Base-by-base conservation (phyloP, 2,329 filamentous ascomycete genomes). In the Pyricularia pennisetigena region DNA sequence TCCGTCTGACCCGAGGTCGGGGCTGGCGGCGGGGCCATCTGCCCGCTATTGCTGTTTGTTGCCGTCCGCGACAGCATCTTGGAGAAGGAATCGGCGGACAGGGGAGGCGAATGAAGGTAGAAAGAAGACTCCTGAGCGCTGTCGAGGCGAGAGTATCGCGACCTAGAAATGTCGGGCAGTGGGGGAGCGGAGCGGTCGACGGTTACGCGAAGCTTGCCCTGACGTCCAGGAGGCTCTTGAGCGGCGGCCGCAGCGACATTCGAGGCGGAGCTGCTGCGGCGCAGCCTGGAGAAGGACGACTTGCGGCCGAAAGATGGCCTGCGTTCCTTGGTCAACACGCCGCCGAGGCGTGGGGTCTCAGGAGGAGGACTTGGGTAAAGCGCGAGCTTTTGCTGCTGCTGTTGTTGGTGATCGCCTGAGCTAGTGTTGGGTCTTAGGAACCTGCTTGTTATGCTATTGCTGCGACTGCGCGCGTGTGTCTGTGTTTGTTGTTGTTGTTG, bases 221-320 rank as follows among this genome's bases (percentile, higher is more conserved):
- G 59, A 29, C 65, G 54, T 69, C 66, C 23, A 41, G 29, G 24
- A 64, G 20, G 49, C 23, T 62, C 54, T 63, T 69, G 61, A 65
- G 32, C 29, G 67, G 62, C 66, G 59, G 71, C 69, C 24, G 72
- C 74, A 49, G 41, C 41, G 41, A 49, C 41, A 69, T 74, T 74
- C 65, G 80, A 77, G 10, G 81, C 79, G 28, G 81, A 79, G 71
- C 79, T 78, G 41, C 41, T 49, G 66, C 78, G 69, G 72, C 74
- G 71, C 62, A 77, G 76, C 14, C 79, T 78, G 20, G 80, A 82
- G 70, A 86, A 80, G 62, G 85, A 86, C 9, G 83, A 71, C 74
- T 85, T 86, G 72, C 84, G 85, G 68, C 80, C 78, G 74, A 86
- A 84, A 63, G 84, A 86, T 28, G 80, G 75, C 72, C 83, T 82